Percentiles rank a stretch among this genome's conserved stretches.
Evolutionary conservation across 2,329 filamentous ascomycete species (phyloP).

Genomic region (Calonectria hawksworthii): DNA sequence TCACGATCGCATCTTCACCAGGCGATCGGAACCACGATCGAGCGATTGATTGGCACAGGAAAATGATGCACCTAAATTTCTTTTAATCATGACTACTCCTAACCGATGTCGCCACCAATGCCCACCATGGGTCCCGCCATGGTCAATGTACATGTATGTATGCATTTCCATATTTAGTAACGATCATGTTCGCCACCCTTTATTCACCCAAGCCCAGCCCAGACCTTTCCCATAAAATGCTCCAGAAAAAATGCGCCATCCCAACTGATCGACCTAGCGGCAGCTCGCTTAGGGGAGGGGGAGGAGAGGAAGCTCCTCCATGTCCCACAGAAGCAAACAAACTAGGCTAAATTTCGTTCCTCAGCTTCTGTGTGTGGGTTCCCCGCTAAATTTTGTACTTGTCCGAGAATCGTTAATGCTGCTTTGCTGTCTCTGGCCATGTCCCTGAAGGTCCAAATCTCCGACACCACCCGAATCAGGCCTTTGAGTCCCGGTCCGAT

Average conservation of each 20-base stretch:
- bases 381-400: background rate
- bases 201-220: background rate
- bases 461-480: background rate
- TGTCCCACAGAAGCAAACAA: background rate
- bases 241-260: background rate
- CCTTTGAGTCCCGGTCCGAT: background rate
- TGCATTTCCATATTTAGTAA: conserved; percentile 8
- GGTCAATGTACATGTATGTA: too few relatives aligned
- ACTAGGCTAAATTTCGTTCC: background rate
- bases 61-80: background rate
- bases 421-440: background rate
- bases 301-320: background rate
- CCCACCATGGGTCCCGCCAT: background rate
- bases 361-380: background rate
- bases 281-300: background rate
- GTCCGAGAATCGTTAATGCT: background rate
- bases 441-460: background rate
- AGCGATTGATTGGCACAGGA: too few relatives aligned
- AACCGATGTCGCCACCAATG: background rate
- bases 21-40: background rate
- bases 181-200: background rate
- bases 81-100: background rate
- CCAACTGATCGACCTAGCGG: background rate
- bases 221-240: background rate
- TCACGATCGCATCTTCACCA: background rate